phyloP scores from a whole-genome alignment of 257 asterid species.

The Linderniella brevidens region DNA sequence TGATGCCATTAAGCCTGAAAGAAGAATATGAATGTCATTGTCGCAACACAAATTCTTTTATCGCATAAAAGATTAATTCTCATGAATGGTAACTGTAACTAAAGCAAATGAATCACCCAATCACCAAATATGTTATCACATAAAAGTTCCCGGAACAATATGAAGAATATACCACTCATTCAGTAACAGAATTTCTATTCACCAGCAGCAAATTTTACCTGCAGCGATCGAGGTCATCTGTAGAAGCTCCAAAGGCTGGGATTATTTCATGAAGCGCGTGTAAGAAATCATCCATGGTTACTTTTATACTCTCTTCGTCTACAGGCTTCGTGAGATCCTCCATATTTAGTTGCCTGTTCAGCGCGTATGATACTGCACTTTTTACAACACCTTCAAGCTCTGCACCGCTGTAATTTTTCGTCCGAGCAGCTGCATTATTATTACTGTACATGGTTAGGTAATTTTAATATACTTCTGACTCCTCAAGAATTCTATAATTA shows the following conservation, averaged over 20 bases:
- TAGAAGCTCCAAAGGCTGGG: slow-evolving; percentile 99
- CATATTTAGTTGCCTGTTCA: slow-evolving; percentile 73
- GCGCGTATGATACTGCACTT: slow-evolving; percentile 97
- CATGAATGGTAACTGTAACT: no score
- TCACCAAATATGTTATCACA: no score
- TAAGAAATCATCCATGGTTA: slow-evolving; percentile 82
- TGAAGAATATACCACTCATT: no score
- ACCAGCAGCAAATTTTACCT: slow-evolving; percentile 31
- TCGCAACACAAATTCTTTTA: slow-evolving; percentile 1
- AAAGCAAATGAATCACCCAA: no score
- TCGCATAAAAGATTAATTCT: slow-evolving; percentile 1
- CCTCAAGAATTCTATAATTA: no score
- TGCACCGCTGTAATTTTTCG: slow-evolving; percentile 95
- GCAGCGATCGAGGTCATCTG: slow-evolving; percentile 97
- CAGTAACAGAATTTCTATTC: no score
- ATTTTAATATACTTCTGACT: no score
- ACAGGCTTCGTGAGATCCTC: slow-evolving; percentile 88
- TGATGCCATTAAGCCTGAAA: slow-evolving; percentile 67
- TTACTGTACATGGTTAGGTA: no score
- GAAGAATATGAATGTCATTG: slow-evolving; percentile 13
- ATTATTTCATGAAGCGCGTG: slow-evolving; percentile 67
- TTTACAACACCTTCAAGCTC: slow-evolving; percentile 99
- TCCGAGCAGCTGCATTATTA: slow-evolving; percentile 68
- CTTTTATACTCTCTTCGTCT: slow-evolving; percentile 88
- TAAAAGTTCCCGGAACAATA: no score